Conservation (phyloP, 2,329 filamentous ascomycete genomes). For the Lasiodiplodia citricola region DNA sequence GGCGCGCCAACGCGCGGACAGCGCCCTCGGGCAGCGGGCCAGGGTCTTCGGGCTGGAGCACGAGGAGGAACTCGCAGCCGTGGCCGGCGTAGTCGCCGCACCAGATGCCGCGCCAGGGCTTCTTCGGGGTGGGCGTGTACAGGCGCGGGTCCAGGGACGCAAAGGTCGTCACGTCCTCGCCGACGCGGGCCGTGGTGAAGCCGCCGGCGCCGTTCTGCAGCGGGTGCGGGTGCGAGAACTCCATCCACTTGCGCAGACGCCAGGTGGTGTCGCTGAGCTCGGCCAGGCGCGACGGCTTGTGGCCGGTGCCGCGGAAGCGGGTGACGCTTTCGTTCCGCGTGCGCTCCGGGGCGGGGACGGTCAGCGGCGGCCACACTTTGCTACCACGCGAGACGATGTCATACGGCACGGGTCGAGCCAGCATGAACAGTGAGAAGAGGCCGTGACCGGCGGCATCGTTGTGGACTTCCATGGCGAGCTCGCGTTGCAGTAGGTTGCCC, state of each 20-base stretch:
- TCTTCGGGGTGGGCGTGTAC: conserved; percentile 81
- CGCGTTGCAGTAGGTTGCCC: conserved; percentile 53
- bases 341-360: conserved; percentile 68
- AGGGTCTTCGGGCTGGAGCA: conserved; percentile 72
- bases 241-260: conserved; percentile 76
- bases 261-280: conserved; percentile 75
- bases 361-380: conserved; percentile 74
- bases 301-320: conserved; percentile 51
- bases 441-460: conserved; percentile 35
- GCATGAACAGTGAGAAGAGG: conserved; percentile 70
- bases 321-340: conserved; percentile 57
- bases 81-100: conserved; percentile 88
- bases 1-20: not conserved
- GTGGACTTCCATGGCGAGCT: conserved; percentile 56
- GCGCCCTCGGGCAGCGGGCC: conserved; percentile 43
- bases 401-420: conserved; percentile 61
- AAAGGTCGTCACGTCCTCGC: conserved; percentile 63
- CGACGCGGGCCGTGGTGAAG: conserved; percentile 48
- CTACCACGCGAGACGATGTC: conserved; percentile 44
- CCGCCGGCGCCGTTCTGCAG: not conserved
- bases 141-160: conserved; percentile 74
- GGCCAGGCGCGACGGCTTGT: conserved; percentile 57
- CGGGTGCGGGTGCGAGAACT: conserved; percentile 56
- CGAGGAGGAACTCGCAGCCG: conserved; percentile 84
- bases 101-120: conserved; percentile 90